Base-by-base conservation (phyloP, 2,329 filamentous ascomycete genomes). In the Scytalidium lignicola region DNA sequence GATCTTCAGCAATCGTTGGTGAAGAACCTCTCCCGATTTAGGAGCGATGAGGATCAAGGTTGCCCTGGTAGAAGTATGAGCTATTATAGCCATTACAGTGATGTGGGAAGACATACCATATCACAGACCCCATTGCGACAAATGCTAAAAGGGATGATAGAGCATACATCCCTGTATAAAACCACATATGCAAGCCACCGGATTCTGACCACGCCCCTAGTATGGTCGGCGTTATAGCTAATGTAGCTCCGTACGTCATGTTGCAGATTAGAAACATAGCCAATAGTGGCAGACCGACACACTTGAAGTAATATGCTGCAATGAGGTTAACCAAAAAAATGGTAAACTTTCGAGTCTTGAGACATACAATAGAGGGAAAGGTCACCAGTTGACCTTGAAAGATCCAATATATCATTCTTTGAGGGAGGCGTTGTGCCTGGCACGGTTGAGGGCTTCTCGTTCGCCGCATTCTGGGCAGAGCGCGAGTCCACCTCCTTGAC, bases 101-200 rank as follows among this genome's bases (percentile, higher is more conserved):
- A 42, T 21, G 28, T 44, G 15, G 12, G 21, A 5, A 46, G 13
- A 55, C 23, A 26, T 45, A 68, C 64, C 62, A 67, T 58, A 67
- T 65, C 2, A 53, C 53, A 1, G 50, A 56, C 23, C 58, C 69
- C 0, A 69, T 72, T 0, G 61, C 57, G 3, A 58, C 13, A 60
- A 67, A 69, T 0, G 69, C 63, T 4, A 69, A 47, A 3, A 66
- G 18, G 1, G 65, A 51, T 3, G 69, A 44, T 1, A 60, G 15
- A 0, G 66, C 37, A 23, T 68, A 73, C 0, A 67, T 69, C 1
- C 29, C 17, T 3, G 65, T 61, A 32, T 68, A 74, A n/a, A 67
- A 59, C 12, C 50, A 22, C 0, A 60, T 55, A 20, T 58, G 44
- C 1, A 48, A 48, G 2, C 43, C 43, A 6, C 17, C n/a, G 7